These are phyloP conservation scores for Barnettozyma botsteinii DNA, from an alignment of 805 yeast species.

Conservation along the genomic window DNA sequence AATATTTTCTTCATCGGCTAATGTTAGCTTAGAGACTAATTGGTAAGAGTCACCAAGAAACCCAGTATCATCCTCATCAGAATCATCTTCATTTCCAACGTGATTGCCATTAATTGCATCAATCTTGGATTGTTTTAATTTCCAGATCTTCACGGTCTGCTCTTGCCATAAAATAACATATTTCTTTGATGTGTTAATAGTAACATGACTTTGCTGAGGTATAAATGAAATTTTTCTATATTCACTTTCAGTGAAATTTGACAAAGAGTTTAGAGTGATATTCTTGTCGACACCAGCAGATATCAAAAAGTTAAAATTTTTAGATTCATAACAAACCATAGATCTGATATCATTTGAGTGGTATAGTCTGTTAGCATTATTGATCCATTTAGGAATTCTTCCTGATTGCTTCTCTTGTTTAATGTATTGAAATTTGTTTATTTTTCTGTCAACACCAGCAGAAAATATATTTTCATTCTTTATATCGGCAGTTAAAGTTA, in stretches of 20 bases:
- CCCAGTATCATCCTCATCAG: conserved; percentile 15
- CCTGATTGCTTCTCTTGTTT: conserved; percentile 36
- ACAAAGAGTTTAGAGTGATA: conserved; percentile 55
- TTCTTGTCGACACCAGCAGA: conserved; percentile 82
- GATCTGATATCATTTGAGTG: conserved; percentile 86
- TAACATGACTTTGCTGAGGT: conserved; percentile 50
- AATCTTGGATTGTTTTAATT: conserved; percentile 32
- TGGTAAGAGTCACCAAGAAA: conserved; percentile 38
- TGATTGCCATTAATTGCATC: conserved; percentile 23
- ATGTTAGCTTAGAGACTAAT: conserved; percentile 57
- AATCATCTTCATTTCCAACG: conserved; percentile 11
- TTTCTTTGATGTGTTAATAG: conserved; percentile 41
- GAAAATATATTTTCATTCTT: conserved; percentile 64
- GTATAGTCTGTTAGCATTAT: conserved; percentile 65
- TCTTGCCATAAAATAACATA: conserved; percentile 75
- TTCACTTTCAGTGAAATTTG: conserved; percentile 63
- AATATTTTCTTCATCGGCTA: conserved; percentile 77
- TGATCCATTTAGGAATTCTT: conserved; percentile 56
- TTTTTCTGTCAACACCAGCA: conserved; percentile 92
- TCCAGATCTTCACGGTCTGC: conserved; percentile 79
- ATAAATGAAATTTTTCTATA: conserved; percentile 63
- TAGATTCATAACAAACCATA: conserved; percentile 64
- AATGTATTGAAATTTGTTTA: conserved; percentile 51
- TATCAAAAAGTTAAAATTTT: conserved; percentile 59
- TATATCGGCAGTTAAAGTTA: conserved; percentile 60